Conservation (phyloP, 1,284 basidiomycete species). For the Trichosporon coremiiforme region DNA sequence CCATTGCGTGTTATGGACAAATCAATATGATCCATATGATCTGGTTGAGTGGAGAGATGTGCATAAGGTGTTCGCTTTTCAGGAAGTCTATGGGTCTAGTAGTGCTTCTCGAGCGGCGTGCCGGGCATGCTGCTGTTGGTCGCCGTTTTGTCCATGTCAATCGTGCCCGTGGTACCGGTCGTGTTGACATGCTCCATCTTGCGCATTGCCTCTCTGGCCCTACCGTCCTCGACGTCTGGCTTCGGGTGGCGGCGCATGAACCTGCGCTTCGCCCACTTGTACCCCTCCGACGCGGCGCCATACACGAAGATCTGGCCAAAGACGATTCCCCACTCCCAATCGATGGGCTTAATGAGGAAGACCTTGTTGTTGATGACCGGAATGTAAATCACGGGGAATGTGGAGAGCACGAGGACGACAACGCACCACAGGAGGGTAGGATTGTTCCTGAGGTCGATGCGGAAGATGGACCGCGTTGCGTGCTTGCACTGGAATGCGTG, state of each 20-base stretch:
- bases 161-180: background rate
- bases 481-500: slow-evolving; percentile 56
- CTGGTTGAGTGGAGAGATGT: background rate
- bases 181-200: background rate
- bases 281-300: slow-evolving; percentile 42
- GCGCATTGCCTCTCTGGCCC: background rate
- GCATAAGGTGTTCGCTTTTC: background rate
- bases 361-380: slow-evolving; percentile 55
- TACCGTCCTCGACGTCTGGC: background rate
- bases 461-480: slow-evolving; percentile 54
- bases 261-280: slow-evolving; percentile 47
- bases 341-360: slow-evolving; percentile 48
- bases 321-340: slow-evolving; percentile 57
- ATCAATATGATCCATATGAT: too few relatives aligned
- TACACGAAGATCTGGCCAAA: slow-evolving; percentile 54
- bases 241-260: background rate
- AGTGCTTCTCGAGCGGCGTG: background rate
- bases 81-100: slow-evolving; percentile 1
- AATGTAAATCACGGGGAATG: slow-evolving; percentile 56
- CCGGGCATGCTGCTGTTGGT: background rate
- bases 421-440: slow-evolving; percentile 61
- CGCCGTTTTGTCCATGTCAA: background rate
- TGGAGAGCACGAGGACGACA: slow-evolving; percentile 45
- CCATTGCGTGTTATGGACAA: too few relatives aligned
- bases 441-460: slow-evolving; percentile 62